Evolutionary conservation across 148 eudicot genomes (phyloP), one percentile per base, ranked within the genome.

Genomic region (Silene uniflora): DNA sequence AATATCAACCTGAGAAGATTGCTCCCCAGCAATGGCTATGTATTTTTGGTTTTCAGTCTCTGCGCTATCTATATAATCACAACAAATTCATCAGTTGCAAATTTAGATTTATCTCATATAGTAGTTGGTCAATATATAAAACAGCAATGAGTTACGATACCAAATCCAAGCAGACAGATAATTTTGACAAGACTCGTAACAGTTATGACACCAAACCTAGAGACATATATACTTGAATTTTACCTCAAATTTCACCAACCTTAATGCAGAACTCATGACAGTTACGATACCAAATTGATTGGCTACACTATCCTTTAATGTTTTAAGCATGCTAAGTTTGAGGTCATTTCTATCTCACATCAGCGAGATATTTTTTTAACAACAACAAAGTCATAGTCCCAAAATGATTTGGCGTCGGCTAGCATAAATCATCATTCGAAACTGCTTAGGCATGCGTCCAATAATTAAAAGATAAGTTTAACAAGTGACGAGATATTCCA

Each of bases 1-100:
- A 70, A 2, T 2, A 23, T 73, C 69, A 81, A 93, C 97, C 93
- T 88, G 88, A 49, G 90, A 89, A 72, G 88, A 81, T 68, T 86
- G 85, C 80, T 85, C 91, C 71, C 98, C 98, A 47, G 98, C 84
- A 78, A 90, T 79, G 63, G 96, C 96, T 64, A 91, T 77, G 71
- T 84, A 86, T 59, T 83, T 80, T 54, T 76, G 86, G 63, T 87
- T 90, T 78, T 85, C 93, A 44, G 39, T 58, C 35, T 64, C 80
- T 3, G 54, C 71, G 75, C 62, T 78, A 56, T 81, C 97, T 89
- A 79, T 49, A 25, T 10, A 75, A 16, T 25, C 9, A 39, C 46
- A 80, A 46, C 0, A 59, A 65, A 56, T 7, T 25, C 12, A 22
- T 71, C 52, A 71, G 71, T 3, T 19, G 67, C 22, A 62, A 32